Percentiles rank a stretch among this genome's conserved stretches.
phyloP scores from a whole-genome alignment of 148 eudicot species.

The Vaccinium corymbosum region DNA sequence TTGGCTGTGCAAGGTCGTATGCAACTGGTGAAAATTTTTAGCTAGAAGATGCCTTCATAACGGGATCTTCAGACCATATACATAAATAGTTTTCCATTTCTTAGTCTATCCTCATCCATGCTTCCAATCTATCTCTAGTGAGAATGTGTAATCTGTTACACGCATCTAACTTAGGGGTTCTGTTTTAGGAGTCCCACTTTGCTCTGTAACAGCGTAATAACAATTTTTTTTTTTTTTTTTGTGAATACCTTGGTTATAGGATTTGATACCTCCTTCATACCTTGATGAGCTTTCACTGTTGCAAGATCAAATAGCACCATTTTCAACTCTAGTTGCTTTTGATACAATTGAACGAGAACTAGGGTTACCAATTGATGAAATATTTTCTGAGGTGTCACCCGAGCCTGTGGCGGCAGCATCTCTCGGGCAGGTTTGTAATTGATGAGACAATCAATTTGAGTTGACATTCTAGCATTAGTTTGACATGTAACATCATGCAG shows the following conservation, averaged over 20 bases:
- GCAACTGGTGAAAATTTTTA: neutral
- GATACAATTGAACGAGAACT: constrained; percentile 82
- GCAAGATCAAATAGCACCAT: constrained; percentile 90
- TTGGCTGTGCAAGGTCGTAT: neutral
- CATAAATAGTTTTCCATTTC: neutral
- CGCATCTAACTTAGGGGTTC: neutral
- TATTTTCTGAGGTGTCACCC: constrained; percentile 84
- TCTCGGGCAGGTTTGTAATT: constrained; percentile 77
- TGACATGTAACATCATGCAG: neutral
- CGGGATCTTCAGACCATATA: neutral
- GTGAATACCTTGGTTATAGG: constrained; percentile 38
- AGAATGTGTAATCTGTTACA: neutral
- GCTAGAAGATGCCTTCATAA: neutral
- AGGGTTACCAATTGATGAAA: constrained; percentile 55
- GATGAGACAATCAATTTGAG: neutral
- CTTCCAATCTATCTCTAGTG: neutral
- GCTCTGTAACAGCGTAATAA: neutral
- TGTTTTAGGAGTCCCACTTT: neutral
- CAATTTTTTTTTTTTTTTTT: neutral
- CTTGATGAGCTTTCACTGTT: constrained; percentile 78
- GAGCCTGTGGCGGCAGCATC: constrained; percentile 97
- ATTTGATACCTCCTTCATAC: constrained; percentile 83
- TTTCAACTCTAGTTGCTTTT: constrained; percentile 78
- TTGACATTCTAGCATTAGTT: constrained; percentile 4
- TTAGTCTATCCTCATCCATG: neutral